Evolutionary conservation across 1,284 basidiomycete genomes (phyloP), one percentile per base, ranked within the genome.

Genomic region (Cystobasidium slooffiae): DNA sequence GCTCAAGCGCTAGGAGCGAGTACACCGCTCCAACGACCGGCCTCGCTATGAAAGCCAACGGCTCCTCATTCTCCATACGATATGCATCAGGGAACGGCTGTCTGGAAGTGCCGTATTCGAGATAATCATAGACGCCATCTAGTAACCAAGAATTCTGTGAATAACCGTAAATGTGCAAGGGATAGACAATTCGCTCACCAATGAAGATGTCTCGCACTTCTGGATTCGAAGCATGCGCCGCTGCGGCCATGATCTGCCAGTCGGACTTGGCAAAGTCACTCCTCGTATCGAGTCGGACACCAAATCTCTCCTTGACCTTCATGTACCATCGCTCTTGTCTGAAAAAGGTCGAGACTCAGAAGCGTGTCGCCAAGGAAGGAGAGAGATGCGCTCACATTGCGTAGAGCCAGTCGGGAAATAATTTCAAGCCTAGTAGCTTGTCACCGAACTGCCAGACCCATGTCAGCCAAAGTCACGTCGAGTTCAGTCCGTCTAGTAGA

Each of bases 331-430:
- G 56, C 9, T 31, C 16, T 59, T 64, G 55, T n/a, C 20, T 20
- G 24, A 22, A 16, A 37, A 22, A 44, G 55, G 12, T 18, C 12
- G 22, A 24, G 22, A 7, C 1, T 58, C 20, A 16, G 37, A 3
- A 16, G 12, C 3, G 14, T 20, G 55, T 8, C 22, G 46, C 22
- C 2, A 18, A 16, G n/a, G 20, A 66, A 41, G 44, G 16, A 2
- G 16, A 47, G 55, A 9, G 58, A 68, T 3, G 67, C 84, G 88
- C 88, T 81, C 89, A 88, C 84, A 87, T 86, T 37, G 86, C 82
- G 78, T 88, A 90, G 9, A 91, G 82, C 1, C 85, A 86, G 1
- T 83, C 75, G 0, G 88, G 88, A 84, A 91, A 90, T 14, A 90
- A 79, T 75, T 88, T 85, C 24, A 87, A 84, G 55, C 85, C 84